These are phyloP conservation scores for Kandelia obovata DNA, from an alignment of 345 rosid genomes.

Conservation along the genomic window DNA sequence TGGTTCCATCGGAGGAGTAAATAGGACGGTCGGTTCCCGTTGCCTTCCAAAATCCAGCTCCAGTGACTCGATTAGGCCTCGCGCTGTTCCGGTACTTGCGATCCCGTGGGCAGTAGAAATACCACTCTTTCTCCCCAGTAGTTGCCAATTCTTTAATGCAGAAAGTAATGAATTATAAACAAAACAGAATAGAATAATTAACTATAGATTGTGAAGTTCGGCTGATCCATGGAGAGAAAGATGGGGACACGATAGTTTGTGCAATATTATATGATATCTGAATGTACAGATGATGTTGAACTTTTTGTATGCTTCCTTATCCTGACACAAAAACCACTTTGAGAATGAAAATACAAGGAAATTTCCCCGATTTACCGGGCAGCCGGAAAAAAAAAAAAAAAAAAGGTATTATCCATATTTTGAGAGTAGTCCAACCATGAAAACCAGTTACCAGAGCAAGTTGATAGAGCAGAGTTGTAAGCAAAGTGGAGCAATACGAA, in stretches of 20 bases:
- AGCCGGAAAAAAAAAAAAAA: not conserved
- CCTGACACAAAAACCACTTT: not conserved
- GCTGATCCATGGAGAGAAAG: no score
- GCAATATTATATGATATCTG: not conserved
- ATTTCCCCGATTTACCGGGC: not conserved
- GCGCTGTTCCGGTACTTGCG: conserved; percentile 88
- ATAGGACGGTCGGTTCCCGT: conserved; percentile 97
- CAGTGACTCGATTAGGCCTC: conserved; percentile 87
- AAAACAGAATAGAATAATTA: not conserved
- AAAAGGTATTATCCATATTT: not conserved
- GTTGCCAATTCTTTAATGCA: conserved; percentile 50
- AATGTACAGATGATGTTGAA: conserved; percentile 7
- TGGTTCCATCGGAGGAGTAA: conserved; percentile 63
- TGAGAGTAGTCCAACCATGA: not conserved
- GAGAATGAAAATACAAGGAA: conserved; percentile 1
- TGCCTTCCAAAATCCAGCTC: conserved; percentile 97
- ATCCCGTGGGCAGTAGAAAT: conserved; percentile 88
- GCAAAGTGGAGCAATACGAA: not conserved
- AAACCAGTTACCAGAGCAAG: not conserved
- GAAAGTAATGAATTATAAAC: not conserved
- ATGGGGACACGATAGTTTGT: no score
- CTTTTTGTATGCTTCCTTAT: conserved; percentile 6
- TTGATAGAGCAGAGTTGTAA: not conserved
- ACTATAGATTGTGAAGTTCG: not conserved
- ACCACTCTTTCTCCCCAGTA: conserved; percentile 92